Evolutionary conservation across 176 grass and related monocot species (phyloP), one percentile per base, ranked within the genome.

Genomic region (Cenchrus purpureus): DNA sequence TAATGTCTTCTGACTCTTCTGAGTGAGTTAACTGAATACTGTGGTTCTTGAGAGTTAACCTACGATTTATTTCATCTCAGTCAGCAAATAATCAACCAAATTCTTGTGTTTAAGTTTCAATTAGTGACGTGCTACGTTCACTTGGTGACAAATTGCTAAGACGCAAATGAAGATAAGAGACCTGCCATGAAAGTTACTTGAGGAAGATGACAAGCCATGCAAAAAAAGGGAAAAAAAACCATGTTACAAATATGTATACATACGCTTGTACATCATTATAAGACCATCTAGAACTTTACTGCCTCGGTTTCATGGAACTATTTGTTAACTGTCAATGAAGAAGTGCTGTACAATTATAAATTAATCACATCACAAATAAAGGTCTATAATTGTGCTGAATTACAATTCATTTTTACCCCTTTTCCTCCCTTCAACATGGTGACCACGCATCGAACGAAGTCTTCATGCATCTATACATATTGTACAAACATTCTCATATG

Each of bases 291-390:
- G 60, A 67, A 13, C 37, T 75, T 76, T 48, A 82, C 17, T 5
- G 40, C 6, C 55, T 71, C 19, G 52, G 9, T 29, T 7, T 9
- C 20, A 10, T 57, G 58, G 45, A 79, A 77, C 44, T 14, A 28
- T 71, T 58, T 66, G 65, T 55, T 13, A 82, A 51, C 51, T 59
- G 13, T 73, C 10, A 71, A 22, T 32, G 1, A 82, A 65, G 12
- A 53, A 32, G 40, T 68, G 58, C 22, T 85, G 74, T 92, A 76
- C 82, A 88, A 28, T 0, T 5, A 82, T 48, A 87, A 81, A 77
- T 84, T 65, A 62, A 66, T 34, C 16, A 69, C 31, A 12, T 50
- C 65, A 84, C 32, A 72, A 71, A 71, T 48, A 67, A 3, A 64
- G 61, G 73, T 66, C 76, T 81, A 73, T n/a, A 22, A 75, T 19